These are phyloP conservation scores for Paracoccidioides lutzii DNA, from an alignment of 2,329 filamentous ascomycete genomes.

Conservation along the genomic window DNA sequence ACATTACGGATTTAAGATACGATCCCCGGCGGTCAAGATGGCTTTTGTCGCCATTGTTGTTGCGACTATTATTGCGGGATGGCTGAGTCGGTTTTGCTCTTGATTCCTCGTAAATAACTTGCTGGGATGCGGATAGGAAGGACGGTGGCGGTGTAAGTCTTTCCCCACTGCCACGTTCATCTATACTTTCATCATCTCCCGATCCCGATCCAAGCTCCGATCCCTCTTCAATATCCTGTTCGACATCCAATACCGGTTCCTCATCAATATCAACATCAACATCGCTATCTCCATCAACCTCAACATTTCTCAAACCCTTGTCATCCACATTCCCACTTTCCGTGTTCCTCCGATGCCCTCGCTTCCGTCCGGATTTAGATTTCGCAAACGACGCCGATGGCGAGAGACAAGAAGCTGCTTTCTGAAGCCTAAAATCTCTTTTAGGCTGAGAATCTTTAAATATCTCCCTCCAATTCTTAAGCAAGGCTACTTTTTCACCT, in stretches of 20 bases:
- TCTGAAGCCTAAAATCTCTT: constrained; percentile 10
- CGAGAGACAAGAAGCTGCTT: neutral
- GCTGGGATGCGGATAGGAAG: neutral
- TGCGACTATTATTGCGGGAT: too few relatives aligned
- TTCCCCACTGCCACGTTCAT: neutral
- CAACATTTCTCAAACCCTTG: neutral
- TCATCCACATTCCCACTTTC: neutral
- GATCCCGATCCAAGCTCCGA: neutral
- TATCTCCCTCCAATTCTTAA: constrained; percentile 35
- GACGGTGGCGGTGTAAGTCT: neutral
- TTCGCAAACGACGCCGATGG: neutral
- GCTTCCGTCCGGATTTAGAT: neutral
- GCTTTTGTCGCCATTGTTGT: neutral
- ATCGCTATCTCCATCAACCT: neutral
- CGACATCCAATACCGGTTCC: neutral
- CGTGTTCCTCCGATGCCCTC: neutral
- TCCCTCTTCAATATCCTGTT: neutral
- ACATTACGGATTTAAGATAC: neutral
- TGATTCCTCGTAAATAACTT: neutral
- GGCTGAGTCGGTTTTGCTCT: too few relatives aligned
- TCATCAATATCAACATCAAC: too few relatives aligned
- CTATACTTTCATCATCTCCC: neutral
- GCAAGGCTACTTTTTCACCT: constrained; percentile 31
- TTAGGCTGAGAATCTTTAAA: constrained; percentile 27
- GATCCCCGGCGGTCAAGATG: neutral